phyloP scores from a whole-genome alignment of 352 stramenopile genomes.

The Sclerospora graminicola region DNA sequence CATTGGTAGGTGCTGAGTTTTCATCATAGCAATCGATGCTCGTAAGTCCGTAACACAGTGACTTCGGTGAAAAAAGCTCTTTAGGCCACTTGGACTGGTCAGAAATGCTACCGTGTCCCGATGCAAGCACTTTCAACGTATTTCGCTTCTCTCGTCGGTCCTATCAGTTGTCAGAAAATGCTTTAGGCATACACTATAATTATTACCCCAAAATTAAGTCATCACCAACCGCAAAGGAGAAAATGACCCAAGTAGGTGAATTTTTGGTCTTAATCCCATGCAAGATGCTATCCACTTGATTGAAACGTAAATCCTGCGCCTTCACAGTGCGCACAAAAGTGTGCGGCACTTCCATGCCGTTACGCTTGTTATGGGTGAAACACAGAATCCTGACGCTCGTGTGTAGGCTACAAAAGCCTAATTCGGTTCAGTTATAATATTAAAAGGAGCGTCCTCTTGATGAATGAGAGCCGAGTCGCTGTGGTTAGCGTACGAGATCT shows the following conservation, averaged over 20 bases:
- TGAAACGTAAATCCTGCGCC: constrained; percentile 66
- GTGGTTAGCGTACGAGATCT: constrained; percentile 17
- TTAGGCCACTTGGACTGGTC: constrained; percentile 62
- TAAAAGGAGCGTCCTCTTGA: neutral
- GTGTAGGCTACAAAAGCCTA: constrained; percentile 6
- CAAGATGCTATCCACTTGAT: constrained; percentile 64
- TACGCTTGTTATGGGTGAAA: constrained; percentile 26
- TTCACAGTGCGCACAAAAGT: constrained; percentile 81
- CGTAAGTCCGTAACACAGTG: constrained; percentile 75
- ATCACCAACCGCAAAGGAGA: constrained; percentile 57
- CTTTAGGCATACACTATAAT: neutral
- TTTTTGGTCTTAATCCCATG: constrained; percentile 54
- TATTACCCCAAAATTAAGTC: neutral
- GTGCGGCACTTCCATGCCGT: constrained; percentile 51
- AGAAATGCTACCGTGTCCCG: constrained; percentile 51
- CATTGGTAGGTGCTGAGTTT: constrained; percentile 48
- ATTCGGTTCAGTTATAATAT: constrained; percentile 1
- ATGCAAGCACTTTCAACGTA: constrained; percentile 64
- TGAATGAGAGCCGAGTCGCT: neutral
- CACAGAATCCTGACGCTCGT: constrained; percentile 27
- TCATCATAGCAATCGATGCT: constrained; percentile 62
- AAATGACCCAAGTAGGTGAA: constrained; percentile 60
- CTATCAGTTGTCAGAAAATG: constrained; percentile 19
- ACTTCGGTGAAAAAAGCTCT: constrained; percentile 66
- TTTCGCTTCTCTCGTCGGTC: constrained; percentile 72